phyloP scores from a whole-genome alignment of 1,139 yeast species.

The Protomyces inouyei region DNA sequence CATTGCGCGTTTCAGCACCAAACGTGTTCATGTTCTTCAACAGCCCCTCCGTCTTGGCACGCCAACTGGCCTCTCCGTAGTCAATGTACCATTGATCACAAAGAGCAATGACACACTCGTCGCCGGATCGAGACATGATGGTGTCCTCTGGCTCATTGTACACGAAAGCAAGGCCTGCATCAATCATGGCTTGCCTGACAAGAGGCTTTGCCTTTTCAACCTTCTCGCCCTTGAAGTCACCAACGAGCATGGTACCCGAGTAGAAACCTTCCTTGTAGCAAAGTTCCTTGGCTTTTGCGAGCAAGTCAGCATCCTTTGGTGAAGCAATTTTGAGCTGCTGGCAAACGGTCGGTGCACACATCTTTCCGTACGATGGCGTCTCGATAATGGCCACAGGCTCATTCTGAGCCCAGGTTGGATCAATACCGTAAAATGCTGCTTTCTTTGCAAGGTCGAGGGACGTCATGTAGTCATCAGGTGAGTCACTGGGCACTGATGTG shows the following conservation, averaged over 20 bases:
- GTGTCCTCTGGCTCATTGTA: constrained; percentile 91
- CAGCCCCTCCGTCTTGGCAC: constrained; percentile 75
- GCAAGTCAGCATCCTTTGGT: constrained; percentile 82
- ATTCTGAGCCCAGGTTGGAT: constrained; percentile 78
- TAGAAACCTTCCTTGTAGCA: constrained; percentile 97
- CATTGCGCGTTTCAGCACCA: constrained; percentile 79
- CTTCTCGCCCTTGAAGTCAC: constrained; percentile 80
- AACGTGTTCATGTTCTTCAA: constrained; percentile 72
- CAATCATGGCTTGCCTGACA: constrained; percentile 76
- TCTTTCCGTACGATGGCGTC: constrained; percentile 82
- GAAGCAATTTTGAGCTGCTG: constrained; percentile 87
- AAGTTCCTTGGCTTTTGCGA: constrained; percentile 87
- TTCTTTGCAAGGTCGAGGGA: constrained; percentile 77
- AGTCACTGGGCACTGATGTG: constrained; percentile 96
- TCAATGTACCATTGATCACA: constrained; percentile 99
- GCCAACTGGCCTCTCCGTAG: constrained; percentile 95
- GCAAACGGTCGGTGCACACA: constrained; percentile 79
- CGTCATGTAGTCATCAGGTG: constrained; percentile 95
- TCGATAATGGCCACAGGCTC: constrained; percentile 69
- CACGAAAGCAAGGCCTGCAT: constrained; percentile 71
- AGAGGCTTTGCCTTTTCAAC: constrained; percentile 88
- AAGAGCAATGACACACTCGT: constrained; percentile 89
- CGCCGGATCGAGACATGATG: constrained; percentile 93
- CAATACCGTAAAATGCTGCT: constrained; percentile 82
- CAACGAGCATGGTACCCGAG: constrained; percentile 75